Conservation (phyloP, 2,329 filamentous ascomycete genomes). For the Ceratocystis colombiana region DNA sequence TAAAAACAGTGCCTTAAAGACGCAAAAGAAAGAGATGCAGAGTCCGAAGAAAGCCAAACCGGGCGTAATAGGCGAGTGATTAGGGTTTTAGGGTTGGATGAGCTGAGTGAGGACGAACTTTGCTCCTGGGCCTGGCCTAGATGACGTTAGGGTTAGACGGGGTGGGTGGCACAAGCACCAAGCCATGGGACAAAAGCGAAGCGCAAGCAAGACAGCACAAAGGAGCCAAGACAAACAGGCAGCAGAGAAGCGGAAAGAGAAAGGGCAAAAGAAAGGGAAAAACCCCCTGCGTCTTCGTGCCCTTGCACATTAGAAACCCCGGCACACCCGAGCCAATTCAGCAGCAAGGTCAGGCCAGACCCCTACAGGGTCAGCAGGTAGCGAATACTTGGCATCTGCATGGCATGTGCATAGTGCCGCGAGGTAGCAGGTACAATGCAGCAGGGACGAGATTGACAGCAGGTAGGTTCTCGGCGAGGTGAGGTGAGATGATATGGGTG, state of each 20-base stretch:
- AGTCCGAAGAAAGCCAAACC: background rate
- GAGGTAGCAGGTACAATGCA: slow-evolving; percentile 2
- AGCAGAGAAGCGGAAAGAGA: too few relatives aligned
- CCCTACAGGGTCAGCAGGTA: background rate
- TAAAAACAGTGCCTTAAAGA: too few relatives aligned
- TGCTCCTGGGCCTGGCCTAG: background rate
- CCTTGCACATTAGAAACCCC: background rate
- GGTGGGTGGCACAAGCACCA: background rate
- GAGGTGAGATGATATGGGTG: background rate
- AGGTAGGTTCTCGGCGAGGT: background rate
- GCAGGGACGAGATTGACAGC: background rate
- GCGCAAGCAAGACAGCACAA: too few relatives aligned
- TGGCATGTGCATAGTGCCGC: slow-evolving; percentile 4
- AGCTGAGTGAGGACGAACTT: background rate
- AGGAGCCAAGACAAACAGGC: too few relatives aligned
- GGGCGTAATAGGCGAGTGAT: background rate
- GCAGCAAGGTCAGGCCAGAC: background rate
- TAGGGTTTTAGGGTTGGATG: background rate
- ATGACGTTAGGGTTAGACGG: background rate
- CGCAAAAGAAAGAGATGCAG: background rate
- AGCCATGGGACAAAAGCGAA: background rate
- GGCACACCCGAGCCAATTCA: background rate
- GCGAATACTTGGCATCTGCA: background rate
- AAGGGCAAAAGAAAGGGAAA: too few relatives aligned
- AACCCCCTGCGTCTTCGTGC: background rate